Evolutionary conservation across 495 filamentous ascomycete genomes (phyloP), one percentile per base, ranked within the genome.

Genomic region (Penicillium cataractarum): DNA sequence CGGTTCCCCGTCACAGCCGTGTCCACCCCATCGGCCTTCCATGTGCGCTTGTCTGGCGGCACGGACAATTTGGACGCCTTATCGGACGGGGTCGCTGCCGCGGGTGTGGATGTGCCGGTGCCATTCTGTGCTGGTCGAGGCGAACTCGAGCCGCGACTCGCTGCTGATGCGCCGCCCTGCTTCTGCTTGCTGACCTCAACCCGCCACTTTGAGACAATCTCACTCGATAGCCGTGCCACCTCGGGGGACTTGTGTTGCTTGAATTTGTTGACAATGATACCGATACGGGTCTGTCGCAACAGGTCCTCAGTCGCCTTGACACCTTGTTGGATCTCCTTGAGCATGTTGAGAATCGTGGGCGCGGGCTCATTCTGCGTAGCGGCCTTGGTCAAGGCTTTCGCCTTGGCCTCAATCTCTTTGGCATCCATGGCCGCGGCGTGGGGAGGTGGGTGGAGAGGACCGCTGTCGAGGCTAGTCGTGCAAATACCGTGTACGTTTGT

Each of bases 171-270:
- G 27, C 79, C 84, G 58, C 81, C 83, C 8, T 79, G 76, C 57
- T 89, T 88, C 63, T 89, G 86, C 70, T 89, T 87, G 42, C 90
- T 86, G 49, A 99, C 89, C 35, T 92, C 88, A 57, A 85, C 87
- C 65, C 89, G 88, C 95, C 95, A 99, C 68, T 91, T 93, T 42
- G 81, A 81, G 21, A 99, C 92, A 55, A 98, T 91, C 63, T 95
- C 90, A 59, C 79, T 80, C 3, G 93, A 89, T 46, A 91, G 78
- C 7, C 83, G 82, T 7, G 87, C 87, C 46, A 97, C 87, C n/a
- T 90, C 87, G 58, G 88, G 87, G 66, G 93, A 84, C 54, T 86
- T 77, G 80, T 93, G 86, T 32, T 83, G 79, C 69, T 93, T 89
- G 59, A 92, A 83, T 69, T 89, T 91, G 74, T 94, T 93, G 63